Evolutionary conservation across 805 yeast genomes (phyloP), one percentile per base, ranked within the genome.

Genomic region (Wickerhamiella azyma): DNA sequence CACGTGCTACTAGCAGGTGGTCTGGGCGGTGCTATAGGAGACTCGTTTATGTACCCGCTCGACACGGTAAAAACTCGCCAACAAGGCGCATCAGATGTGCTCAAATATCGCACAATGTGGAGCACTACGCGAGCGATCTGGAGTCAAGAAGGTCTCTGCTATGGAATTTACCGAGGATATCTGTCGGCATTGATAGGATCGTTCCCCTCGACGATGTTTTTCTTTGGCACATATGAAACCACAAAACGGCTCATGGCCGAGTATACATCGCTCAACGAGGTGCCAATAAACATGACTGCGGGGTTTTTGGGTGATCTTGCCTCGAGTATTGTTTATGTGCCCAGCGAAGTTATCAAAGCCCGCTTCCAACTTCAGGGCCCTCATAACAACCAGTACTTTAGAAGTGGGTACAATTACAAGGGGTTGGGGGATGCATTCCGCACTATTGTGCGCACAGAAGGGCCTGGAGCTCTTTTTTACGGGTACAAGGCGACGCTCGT

Each of bases 41-140:
- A 89, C 57, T 73, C 92, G 1, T 66, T 76, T 26, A 92, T 92
- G 96, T 96, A 92, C 63, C 88, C 97, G 0, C 65, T 92, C 30
- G 99, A 92, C 59, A 92, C 98, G 0, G 95, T 92, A 28, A 92
- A 92, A 61, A 92, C 98, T 2, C 71, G 98, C 51, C 98, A 92
- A 61, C 99, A 92, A 60, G 97, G 95, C n/a, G 83, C 94, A 3
- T 79, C 83, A 18, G 67, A 70, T 52, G 71, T 71, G 17, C 52
- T 67, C 6, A 81, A 84, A 61, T 89, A 89, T 62, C 72, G 66
- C 49, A 78, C 74, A 55, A 85, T 86, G 79, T 55, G 80, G 8
- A 72, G 76, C 9, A 94, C 96, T 0, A 85, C 82, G 56, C 51
- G 64, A 24, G 79, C 89, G 0, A 81, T 92, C n/a, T 64, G 81